Conservation (phyloP, 106 monocot species). For the Acorus gramineus region DNA sequence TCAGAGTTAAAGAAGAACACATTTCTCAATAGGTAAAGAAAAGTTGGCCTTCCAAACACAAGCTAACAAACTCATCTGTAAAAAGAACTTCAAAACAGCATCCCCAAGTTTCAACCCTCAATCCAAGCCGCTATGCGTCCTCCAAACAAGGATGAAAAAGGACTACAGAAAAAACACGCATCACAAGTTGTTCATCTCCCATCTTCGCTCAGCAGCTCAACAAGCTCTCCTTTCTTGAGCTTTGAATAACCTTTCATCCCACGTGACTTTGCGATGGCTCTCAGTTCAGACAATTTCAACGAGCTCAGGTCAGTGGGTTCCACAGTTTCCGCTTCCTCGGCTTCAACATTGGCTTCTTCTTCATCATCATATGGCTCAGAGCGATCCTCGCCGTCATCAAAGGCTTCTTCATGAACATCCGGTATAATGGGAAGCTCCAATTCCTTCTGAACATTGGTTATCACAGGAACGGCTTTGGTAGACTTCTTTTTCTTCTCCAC, state of each 20-base stretch:
- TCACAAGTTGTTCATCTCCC: constrained; percentile 9
- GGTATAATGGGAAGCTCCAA: constrained; percentile 17
- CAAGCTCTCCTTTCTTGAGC: constrained; percentile 69
- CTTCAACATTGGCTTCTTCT: constrained; percentile 16
- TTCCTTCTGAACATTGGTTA: not conserved
- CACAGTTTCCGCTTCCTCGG: constrained; percentile 6
- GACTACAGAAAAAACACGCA: no score
- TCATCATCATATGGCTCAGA: constrained; percentile 22
- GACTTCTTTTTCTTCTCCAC: constrained; percentile 11
- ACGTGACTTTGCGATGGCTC: constrained; percentile 68
- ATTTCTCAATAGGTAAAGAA: no score
- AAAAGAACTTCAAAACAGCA: no score
- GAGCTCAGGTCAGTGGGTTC: constrained; percentile 34
- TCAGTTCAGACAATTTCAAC: constrained; percentile 65
- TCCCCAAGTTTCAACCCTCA: no score
- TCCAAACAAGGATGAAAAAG: no score
- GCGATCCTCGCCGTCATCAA: constrained; percentile 6
- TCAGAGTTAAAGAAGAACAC: no score
- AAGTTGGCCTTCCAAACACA: no score
- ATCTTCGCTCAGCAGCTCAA: constrained; percentile 35
- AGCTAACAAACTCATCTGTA: no score
- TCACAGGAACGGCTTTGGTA: not conserved
- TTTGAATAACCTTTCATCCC: constrained; percentile 88
- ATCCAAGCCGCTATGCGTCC: no score
- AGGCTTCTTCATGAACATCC: constrained; percentile 17